Evolutionary conservation across 768 basidiomycete genomes (phyloP).

Genomic region (Chalciporus pseudorubinellus): DNA sequence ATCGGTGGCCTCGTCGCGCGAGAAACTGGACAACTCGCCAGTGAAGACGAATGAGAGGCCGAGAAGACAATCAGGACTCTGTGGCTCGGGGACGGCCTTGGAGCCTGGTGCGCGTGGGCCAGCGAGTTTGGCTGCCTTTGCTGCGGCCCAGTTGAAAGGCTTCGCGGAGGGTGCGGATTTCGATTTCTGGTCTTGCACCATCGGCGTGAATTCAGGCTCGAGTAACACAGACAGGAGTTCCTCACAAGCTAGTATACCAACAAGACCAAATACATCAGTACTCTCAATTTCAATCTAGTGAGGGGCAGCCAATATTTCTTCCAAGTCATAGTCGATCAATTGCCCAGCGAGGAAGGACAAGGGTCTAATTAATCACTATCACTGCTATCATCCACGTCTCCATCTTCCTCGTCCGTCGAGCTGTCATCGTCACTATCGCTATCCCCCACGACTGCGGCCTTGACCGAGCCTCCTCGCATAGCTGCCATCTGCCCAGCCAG

Average conservation of each 20-base stretch:
- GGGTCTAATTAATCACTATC: conserved; percentile 26
- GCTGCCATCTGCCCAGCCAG: conserved; percentile 97
- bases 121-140: conserved; percentile 59
- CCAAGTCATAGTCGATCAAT: not conserved
- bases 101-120: conserved; percentile 58
- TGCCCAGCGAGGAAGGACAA: not conserved
- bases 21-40: conserved; percentile 83
- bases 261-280: not conserved
- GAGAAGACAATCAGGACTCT: conserved; percentile 75
- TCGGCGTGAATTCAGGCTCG: not conserved
- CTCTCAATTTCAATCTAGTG: too few relatives aligned
- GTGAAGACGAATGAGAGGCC: conserved; percentile 95
- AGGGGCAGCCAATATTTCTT: not conserved
- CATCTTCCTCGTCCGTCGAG: conserved; percentile 29
- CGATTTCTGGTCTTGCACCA: not conserved
- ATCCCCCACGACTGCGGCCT: conserved; percentile 45
- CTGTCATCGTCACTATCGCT: conserved; percentile 28
- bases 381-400: conserved; percentile 26
- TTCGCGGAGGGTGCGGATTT: conserved; percentile 6
- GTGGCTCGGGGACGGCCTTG: conserved; percentile 64
- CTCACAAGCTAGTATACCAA: not conserved
- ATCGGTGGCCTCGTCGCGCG: conserved; percentile 83
- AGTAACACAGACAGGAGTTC: not conserved
- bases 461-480: conserved; percentile 87
- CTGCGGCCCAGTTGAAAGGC: conserved; percentile 45